Base-by-base conservation (phyloP, 2,329 filamentous ascomycete genomes). In the Neocatenulostroma microsporum region DNA sequence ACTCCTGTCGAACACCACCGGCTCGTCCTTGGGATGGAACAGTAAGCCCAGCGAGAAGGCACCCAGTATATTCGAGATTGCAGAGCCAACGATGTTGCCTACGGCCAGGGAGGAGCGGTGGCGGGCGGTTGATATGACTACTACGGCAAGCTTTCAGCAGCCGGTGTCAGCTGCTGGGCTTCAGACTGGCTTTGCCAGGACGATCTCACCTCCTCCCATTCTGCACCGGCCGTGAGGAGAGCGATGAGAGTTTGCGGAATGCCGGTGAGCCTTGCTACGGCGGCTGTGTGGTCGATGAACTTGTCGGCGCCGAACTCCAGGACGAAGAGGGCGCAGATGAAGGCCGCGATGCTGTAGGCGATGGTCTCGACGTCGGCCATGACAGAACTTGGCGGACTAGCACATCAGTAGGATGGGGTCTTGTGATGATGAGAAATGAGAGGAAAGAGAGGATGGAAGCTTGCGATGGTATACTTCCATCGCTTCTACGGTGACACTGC, bases 21-120 rank as follows among this genome's bases (percentile, higher is more conserved):
- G 50, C 1, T 41, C 34, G 2, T 45, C 44, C 5, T 46, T 40
- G 6, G 54, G 50, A 39, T 63, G 56, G 45, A 64, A 69, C 3
- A 74, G 47, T 1, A 75, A 57, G 4, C 69, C 71, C 1, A 75
- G 56, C 2, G 69, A 70, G 46, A 75, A 75, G 10, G 72, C 72
- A 12, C 71, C 72, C 2, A 74, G 60, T 34, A 74, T 70, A 37
- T 74, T 74, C 33, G 71, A 73, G 30, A 75, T 70, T 23, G 63
- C 59, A 13, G 69, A 70, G n/a, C 71, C 71, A 41, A 74, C 50
- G 32, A 74, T 61, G 41, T 74, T 76, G n/a, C 70, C 72, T 1
- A 74, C 47, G 8, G 71, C 71, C 6, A 74, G 55, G 1, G 69
- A 63, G 1, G 62, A 59, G 17, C 64, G 68, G 19, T 62, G 54